These are phyloP conservation scores for Salmacisia buchloeana DNA, from an alignment of 1,284 basidiomycete species.

Conservation along the genomic window DNA sequence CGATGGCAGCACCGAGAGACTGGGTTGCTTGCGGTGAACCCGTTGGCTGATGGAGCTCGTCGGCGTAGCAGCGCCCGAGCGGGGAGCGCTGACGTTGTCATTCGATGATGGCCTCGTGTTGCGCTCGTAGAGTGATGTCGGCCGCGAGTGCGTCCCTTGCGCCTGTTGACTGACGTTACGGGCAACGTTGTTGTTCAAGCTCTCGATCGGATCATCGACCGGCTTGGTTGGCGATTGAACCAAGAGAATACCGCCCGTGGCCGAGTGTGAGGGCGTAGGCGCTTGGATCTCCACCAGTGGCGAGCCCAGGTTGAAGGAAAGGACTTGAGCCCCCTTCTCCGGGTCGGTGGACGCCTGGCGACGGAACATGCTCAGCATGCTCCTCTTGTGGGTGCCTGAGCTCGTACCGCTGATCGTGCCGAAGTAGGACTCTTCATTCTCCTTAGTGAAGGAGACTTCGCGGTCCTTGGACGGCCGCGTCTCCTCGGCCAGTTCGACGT, in stretches of 20 bases:
- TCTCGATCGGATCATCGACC: no score
- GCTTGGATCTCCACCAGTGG: background rate
- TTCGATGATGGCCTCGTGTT: no score
- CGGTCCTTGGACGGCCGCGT: constrained; percentile 17
- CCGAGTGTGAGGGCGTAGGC: background rate
- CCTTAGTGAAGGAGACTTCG: background rate
- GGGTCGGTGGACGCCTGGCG: background rate
- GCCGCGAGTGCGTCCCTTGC: background rate
- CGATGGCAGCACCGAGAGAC: background rate
- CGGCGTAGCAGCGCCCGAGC: background rate
- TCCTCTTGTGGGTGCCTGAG: background rate
- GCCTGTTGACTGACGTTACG: background rate
- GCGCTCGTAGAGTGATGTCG: background rate
- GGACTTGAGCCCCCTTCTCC: background rate
- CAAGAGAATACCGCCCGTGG: background rate
- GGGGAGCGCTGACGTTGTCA: no score
- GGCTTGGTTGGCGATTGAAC: no score
- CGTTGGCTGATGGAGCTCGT: no score
- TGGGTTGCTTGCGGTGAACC: background rate
- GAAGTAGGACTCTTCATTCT: constrained; percentile 8
- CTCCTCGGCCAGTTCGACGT: constrained; percentile 28
- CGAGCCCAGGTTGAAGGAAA: background rate
- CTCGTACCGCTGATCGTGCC: background rate
- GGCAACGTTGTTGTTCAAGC: background rate
- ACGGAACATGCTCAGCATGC: background rate